Conservation (phyloP, 1,284 basidiomycete species). For the Schizophyllum amplum region DNA sequence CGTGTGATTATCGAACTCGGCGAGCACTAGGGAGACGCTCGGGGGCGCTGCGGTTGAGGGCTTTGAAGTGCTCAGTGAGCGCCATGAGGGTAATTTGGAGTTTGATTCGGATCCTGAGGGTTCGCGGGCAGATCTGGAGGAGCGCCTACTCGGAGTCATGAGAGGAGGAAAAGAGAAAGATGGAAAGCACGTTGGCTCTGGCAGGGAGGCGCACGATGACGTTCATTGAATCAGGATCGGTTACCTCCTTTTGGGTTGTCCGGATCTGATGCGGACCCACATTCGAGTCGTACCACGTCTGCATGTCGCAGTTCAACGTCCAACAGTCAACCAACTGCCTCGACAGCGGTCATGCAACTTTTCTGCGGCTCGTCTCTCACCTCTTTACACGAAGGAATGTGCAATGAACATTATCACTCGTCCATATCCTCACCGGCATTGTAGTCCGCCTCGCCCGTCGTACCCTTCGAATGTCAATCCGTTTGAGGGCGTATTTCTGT, state of each 20-base stretch:
- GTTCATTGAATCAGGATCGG: background rate
- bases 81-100: background rate
- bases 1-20: background rate
- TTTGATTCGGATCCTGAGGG: conserved; percentile 1
- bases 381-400: too few relatives aligned
- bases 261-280: background rate
- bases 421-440: too few relatives aligned
- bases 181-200: background rate
- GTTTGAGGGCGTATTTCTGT: too few relatives aligned
- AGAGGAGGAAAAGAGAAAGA: background rate
- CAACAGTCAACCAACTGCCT: too few relatives aligned
- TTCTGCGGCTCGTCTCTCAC: too few relatives aligned
- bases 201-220: background rate
- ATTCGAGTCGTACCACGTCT: background rate
- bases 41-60: background rate
- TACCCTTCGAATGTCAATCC: too few relatives aligned
- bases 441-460: too few relatives aligned
- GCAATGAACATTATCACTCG: too few relatives aligned
- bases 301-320: background rate
- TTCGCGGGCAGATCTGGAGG: background rate
- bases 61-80: background rate
- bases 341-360: background rate
- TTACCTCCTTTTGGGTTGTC: background rate
- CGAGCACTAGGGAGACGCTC: background rate
- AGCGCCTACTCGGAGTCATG: background rate